Evolutionary conservation across 148 eudicot genomes (phyloP), one percentile per base, ranked within the genome.

Genomic region (Cornus kousa): DNA sequence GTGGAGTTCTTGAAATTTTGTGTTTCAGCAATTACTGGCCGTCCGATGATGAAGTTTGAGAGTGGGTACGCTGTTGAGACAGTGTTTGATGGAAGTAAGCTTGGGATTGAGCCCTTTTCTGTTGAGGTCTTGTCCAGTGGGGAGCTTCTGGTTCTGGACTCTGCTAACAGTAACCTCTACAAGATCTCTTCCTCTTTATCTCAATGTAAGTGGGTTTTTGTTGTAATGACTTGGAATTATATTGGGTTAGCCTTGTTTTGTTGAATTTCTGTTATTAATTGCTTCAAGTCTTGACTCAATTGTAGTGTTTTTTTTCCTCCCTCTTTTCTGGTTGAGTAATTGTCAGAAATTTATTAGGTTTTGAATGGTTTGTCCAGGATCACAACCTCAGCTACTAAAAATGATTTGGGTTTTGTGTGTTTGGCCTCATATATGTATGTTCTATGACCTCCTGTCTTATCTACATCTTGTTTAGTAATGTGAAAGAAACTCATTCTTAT

Each of bases 81-180:
- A 20, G 99, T 96, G 72, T 96, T 96, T 83, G 99, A 96, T 89
- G 99, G 99, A 5, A 96, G 99, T 80, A 96, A 96, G 84, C 97
- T 95, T 80, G 99, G 99, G 68, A 89, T 95, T 80, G 99, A 95
- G 77, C 99, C 99, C 77, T 81, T 89, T 19, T 77, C 92, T 78
- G 95, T 96, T 46, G 97, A 96, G 82, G 81, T 90, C 76, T 76
- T 90, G 82, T 89, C 97, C 33, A 87, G 71, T 85, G 99, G 99
- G 60, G 99, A 96, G 84, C 97, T 96, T 85, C 91, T 96, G 35
- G 88, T 96, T 86, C 79, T 96, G 81, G 99, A 96, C 86, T 96
- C 98, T 72, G 87, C 89, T 78, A 96, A 96, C 78, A 96, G 94
- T 82, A 96, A 96, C 73, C 92, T 96, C 50, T 96, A 93, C 90